phyloP scores from a whole-genome alignment of 2,329 filamentous ascomycete species.

The Phialophora expanda region DNA sequence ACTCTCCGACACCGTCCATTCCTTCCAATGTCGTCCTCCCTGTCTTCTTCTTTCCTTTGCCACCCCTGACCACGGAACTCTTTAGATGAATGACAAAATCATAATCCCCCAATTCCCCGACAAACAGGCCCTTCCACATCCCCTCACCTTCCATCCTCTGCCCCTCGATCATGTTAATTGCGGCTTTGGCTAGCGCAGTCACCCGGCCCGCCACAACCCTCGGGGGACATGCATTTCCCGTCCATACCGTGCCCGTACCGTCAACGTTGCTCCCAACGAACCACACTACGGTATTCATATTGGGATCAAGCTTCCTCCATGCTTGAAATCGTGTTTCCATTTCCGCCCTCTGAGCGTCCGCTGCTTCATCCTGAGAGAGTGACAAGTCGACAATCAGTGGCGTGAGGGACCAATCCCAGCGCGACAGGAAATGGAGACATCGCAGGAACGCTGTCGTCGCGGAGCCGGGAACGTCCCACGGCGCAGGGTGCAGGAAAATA shows the following conservation, averaged over 20 bases:
- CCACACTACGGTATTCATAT: conserved; percentile 80
- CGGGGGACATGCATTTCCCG: conserved; percentile 69
- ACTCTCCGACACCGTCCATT: conserved; percentile 51
- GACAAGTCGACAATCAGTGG: conserved; percentile 78
- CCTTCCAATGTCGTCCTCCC: conserved; percentile 7
- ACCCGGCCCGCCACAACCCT: conserved; percentile 85
- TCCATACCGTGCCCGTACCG: conserved; percentile 78
- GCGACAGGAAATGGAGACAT: conserved; percentile 76
- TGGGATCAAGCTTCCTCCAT: conserved; percentile 86
- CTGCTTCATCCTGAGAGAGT: conserved; percentile 62
- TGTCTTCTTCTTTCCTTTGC: conserved; percentile 1
- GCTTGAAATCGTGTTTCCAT: conserved; percentile 70
- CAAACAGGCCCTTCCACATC: conserved; percentile 68
- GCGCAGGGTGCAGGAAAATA: conserved; percentile 79
- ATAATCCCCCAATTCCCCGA: conserved; percentile 75
- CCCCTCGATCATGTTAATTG: conserved; percentile 66
- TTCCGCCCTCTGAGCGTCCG: conserved; percentile 52
- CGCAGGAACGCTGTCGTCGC: conserved; percentile 80
- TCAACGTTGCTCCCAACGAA: conserved; percentile 83
- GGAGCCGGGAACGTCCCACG: conserved; percentile 78
- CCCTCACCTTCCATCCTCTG: conserved; percentile 56
- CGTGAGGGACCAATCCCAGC: conserved; percentile 89
- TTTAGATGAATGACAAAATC: conserved; percentile 82
- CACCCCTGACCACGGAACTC: conserved; percentile 44
- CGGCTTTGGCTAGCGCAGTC: conserved; percentile 79